A percentile compares a stretch with the other conserved stretches of the same genome.
Conservation (phyloP, 179 eudicot species). For the Actinidia chinensis region DNA sequence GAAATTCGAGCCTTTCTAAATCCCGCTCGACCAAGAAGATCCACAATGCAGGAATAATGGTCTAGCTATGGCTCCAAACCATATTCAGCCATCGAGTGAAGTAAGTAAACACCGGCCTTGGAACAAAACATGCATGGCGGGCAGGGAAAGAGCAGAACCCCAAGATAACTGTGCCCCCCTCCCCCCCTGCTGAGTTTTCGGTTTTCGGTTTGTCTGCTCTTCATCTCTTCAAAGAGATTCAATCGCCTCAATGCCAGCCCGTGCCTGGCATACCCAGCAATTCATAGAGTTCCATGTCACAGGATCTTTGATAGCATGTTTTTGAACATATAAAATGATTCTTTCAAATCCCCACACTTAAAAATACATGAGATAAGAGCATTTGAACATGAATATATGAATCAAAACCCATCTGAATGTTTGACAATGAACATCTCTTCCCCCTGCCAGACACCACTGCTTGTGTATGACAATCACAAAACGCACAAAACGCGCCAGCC, state of each 20-base stretch:
- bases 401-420: conserved; percentile 44
- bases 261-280: conserved; percentile 44
- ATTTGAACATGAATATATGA: conserved; percentile 40
- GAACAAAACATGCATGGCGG: conserved; percentile 48
- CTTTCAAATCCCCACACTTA: conserved; percentile 47
- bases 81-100: conserved; percentile 37
- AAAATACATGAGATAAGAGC: conserved; percentile 57
- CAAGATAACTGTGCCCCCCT: conserved; percentile 44
- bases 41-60: conserved; percentile 59
- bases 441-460: conserved; percentile 42
- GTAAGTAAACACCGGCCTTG: conserved; percentile 40
- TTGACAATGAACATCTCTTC: conserved; percentile 44
- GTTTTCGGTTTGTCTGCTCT: conserved; percentile 30
- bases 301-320: conserved; percentile 38
- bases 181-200: too few species aligned
- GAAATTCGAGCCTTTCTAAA: conserved; percentile 37
- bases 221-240: conserved; percentile 46
- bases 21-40: conserved; percentile 62
- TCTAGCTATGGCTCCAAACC: conserved; percentile 42
- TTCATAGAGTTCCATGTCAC: conserved; percentile 64
- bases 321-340: conserved; percentile 37
- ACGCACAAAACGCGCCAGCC: conserved; percentile 45
- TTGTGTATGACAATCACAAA: too few species aligned
- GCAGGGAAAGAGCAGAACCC: conserved; percentile 48
- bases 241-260: conserved; percentile 44